Conservation (phyloP, 2,329 filamentous ascomycete genomes). For the Colletotrichum chrysophilum region DNA sequence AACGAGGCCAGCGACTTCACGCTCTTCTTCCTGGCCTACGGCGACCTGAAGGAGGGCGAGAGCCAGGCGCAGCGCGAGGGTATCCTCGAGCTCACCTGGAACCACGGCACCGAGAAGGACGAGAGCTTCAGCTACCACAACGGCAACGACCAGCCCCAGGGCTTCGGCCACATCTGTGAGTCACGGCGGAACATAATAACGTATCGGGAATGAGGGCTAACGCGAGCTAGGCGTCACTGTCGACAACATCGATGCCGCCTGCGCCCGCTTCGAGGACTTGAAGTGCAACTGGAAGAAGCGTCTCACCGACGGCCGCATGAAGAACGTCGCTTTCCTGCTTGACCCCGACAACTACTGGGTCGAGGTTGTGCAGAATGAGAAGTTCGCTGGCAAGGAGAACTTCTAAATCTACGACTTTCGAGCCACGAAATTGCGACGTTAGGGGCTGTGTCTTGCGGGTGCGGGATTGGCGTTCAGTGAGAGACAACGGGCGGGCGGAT, state of each 20-base stretch:
- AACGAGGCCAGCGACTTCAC: slow-evolving; percentile 80
- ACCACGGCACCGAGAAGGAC: slow-evolving; percentile 84
- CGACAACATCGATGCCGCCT: slow-evolving; percentile 88
- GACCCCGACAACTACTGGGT: slow-evolving; percentile 91
- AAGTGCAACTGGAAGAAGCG: slow-evolving; percentile 94
- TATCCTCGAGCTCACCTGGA: slow-evolving; percentile 88
- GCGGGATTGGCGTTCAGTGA: not conserved
- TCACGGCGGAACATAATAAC: not conserved
- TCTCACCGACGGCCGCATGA: slow-evolving; percentile 90
- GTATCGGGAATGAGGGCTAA: not conserved
- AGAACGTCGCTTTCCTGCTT: slow-evolving; percentile 89
- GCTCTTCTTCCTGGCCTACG: slow-evolving; percentile 91
- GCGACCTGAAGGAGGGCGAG: slow-evolving; percentile 51
- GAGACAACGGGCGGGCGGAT: not conserved
- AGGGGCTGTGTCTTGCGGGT: not conserved
- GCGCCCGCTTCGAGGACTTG: slow-evolving; percentile 81
- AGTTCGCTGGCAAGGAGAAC: slow-evolving; percentile 58
- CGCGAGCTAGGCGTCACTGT: slow-evolving; percentile 69
- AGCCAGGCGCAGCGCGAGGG: slow-evolving; percentile 77
- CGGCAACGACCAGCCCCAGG: slow-evolving; percentile 89
- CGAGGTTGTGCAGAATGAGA: slow-evolving; percentile 80
- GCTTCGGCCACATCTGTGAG: slow-evolving; percentile 91
- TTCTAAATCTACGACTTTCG: slow-evolving; percentile 41
- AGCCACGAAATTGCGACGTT: not conserved
- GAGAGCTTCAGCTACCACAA: slow-evolving; percentile 86